phyloP scores from a whole-genome alignment of 1,284 basidiomycete genomes.

The Malassezia yamatoensis region DNA sequence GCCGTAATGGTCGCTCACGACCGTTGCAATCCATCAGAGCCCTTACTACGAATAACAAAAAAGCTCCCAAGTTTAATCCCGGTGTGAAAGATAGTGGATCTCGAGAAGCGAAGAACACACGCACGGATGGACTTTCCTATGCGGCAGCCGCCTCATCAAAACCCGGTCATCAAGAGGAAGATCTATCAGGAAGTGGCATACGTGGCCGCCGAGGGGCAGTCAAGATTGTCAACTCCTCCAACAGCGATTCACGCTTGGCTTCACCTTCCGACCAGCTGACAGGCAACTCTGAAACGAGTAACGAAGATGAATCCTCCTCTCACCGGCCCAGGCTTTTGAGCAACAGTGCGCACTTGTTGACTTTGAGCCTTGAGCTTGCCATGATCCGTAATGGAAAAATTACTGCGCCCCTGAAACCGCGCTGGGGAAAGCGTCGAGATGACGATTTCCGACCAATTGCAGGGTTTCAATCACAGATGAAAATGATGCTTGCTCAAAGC shows the following conservation, averaged over 20 bases:
- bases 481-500: neutral
- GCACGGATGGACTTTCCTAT: neutral
- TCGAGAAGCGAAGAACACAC: too few relatives aligned
- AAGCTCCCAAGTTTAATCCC: too few relatives aligned
- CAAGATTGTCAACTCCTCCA: constrained; percentile 25
- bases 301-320: neutral
- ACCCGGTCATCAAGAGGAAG: too few relatives aligned
- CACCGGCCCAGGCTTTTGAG: constrained; percentile 31
- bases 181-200: neutral
- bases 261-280: too few relatives aligned
- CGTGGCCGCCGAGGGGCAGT: constrained; percentile 27
- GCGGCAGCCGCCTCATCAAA: neutral
- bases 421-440: constrained; percentile 38
- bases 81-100: too few relatives aligned
- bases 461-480: neutral
- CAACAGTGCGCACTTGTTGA: constrained; percentile 42
- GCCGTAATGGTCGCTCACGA: constrained; percentile 6
- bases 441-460: constrained; percentile 25
- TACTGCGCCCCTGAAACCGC: constrained; percentile 38
- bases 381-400: constrained; percentile 47
- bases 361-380: constrained; percentile 42
- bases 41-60: neutral
- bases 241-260: neutral
- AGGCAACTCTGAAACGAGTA: too few relatives aligned
- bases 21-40: neutral